Base-by-base conservation (phyloP, 345 rosid species). In the Adansonia digitata region DNA sequence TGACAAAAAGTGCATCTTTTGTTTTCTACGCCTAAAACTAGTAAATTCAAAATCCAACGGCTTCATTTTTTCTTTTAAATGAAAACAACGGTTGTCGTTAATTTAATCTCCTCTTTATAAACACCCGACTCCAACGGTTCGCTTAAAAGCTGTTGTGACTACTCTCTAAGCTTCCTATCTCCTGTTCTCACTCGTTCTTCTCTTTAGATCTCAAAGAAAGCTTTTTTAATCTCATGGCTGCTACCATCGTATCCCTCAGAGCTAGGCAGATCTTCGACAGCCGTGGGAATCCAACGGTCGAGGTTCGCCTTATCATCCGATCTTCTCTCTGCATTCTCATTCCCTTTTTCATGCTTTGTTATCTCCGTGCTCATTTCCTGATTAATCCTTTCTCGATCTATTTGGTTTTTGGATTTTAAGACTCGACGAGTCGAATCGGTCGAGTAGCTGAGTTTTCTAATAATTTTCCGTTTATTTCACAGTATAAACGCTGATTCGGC, bases 221-320 rank as follows among this genome's bases (percentile, higher is more conserved):
- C n/a, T 59, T 5, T 59, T 6, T 6, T 34, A 1, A 63, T 37
- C 39, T 72, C 7, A 90, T 90, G 94, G 89, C 90, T 4, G 89
- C 83, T 3, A 86, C 91, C 7, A 94, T 94, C 77, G 77, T 80
- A 77, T 72, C 22, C 77, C 85, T 94, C 78, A 89, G 88, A 63
- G 98, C 97, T 39, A 85, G 98, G 75, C 98, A 94, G 88, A 94
- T 94, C 83, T 94, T 90, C 81, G 97, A 94, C 84, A 94, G 98
- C 91, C 97, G 98, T 82, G 97, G 98, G 26, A 94, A 94, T 43
- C 98, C 98, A 20, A 94, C 98, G 60, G 98, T 94, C 15, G 98
- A 94, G 93, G 97, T 94, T 79, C 2, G 26, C 9, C 51, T 69
- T 75, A 75, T 75, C 42, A 57, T 46, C 60, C 31, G 24, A 55